Percentiles rank a stretch among this genome's conserved stretches.
phyloP scores from a whole-genome alignment of 2,329 filamentous ascomycete genomes.

The Colletotrichum theobromicola region DNA sequence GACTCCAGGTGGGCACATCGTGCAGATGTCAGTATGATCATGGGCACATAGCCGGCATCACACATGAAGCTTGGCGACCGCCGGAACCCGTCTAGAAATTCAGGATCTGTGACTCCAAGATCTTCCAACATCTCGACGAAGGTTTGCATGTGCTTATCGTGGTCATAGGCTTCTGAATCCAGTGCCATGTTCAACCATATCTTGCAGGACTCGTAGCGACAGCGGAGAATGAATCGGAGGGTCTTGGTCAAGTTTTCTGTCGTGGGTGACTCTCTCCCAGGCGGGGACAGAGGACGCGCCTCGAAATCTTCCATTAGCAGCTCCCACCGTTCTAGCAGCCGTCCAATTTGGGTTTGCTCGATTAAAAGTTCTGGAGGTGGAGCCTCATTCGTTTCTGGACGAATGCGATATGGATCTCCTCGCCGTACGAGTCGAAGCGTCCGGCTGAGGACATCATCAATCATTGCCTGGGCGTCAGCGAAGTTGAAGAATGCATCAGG shows the following conservation, averaged over 20 bases:
- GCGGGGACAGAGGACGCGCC: not conserved
- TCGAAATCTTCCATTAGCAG: not conserved
- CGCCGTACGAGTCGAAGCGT: not conserved
- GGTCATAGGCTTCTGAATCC: not conserved
- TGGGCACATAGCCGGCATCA: not conserved
- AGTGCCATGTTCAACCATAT: not conserved
- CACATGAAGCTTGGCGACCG: not conserved
- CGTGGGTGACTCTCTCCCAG: not conserved
- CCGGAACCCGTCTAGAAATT: not conserved
- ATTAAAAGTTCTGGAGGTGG: not conserved
- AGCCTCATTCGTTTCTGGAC: not conserved
- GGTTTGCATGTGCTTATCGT: not conserved
- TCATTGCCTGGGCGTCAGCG: not conserved
- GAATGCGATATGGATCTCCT: not conserved
- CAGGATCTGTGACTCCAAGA: not conserved
- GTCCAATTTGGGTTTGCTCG: not conserved
- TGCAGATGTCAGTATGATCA: not conserved
- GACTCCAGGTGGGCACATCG: not conserved
- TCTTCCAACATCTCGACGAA: not conserved
- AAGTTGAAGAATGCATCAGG: not conserved
- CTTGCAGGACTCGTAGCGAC: not conserved
- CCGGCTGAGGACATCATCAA: not conserved
- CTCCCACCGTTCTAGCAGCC: not conserved
- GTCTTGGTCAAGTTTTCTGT: not conserved
- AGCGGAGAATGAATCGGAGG: not conserved